Evolutionary conservation across 2,329 filamentous ascomycete genomes (phyloP).

Genomic region (Sclerotinia borealis): DNA sequence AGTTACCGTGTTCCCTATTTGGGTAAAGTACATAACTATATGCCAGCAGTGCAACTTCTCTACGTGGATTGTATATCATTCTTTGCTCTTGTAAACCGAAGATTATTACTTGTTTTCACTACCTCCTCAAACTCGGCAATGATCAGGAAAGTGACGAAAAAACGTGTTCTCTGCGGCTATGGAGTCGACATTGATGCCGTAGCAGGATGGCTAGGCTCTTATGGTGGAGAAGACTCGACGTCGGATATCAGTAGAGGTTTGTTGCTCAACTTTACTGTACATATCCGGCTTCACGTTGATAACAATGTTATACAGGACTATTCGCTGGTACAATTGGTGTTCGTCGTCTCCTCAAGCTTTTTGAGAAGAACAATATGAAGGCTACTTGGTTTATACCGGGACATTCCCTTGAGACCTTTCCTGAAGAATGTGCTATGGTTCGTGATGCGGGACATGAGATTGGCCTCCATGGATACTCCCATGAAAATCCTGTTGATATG

Average conservation of each 20-base stretch:
- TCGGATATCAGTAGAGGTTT: constrained; percentile 66
- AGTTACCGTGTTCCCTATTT: background rate
- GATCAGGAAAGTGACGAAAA: constrained; percentile 39
- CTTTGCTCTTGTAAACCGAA: background rate
- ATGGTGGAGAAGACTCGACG: constrained; percentile 65
- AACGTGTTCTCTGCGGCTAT: constrained; percentile 52
- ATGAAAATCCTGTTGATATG: constrained; percentile 68
- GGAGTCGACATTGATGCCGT: constrained; percentile 73
- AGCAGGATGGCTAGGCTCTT: constrained; percentile 68
- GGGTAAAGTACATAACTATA: background rate
- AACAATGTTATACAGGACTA: constrained; percentile 38
- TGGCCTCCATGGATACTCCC: constrained; percentile 65
- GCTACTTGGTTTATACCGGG: constrained; percentile 61
- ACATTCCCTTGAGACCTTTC: constrained; percentile 59
- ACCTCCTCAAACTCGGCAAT: background rate
- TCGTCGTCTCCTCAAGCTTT: constrained; percentile 61
- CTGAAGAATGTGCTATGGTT: constrained; percentile 56
- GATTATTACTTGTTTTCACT: background rate
- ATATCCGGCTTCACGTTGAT: background rate
- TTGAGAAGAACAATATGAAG: constrained; percentile 67
- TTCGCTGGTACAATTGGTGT: constrained; percentile 65
- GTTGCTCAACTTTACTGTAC: background rate
- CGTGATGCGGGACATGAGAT: constrained; percentile 59
- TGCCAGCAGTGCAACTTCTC: background rate
- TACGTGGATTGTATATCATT: background rate